Evolutionary conservation across 2,329 filamentous ascomycete species (phyloP), one percentile per base, ranked within the genome.

Genomic region (Cladobotryum mycophilum): DNA sequence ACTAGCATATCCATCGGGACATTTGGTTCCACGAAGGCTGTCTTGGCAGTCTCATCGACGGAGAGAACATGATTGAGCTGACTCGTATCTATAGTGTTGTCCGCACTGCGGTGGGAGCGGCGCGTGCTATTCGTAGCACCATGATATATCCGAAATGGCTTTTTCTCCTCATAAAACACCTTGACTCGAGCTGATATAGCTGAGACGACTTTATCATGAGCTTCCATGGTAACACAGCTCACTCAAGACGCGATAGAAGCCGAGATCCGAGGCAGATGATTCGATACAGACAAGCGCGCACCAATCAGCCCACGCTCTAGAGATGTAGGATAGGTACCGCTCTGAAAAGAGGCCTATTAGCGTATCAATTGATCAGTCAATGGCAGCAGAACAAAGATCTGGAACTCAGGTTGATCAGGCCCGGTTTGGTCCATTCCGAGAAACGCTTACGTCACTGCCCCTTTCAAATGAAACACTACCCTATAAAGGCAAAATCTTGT

Each of bases 111-210:
- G 17, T 71, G 68, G 7, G 75, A 74, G 22, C 76, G 76, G 7
- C 87, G 82, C 36, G 87, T 90, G 66, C 82, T 88, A 69, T 88
- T 89, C 22, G 86, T 89, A 0, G 84, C 82, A 54, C 87, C 87
- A 67, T 90, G 86, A 59, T 82, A 86, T 62, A 90, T 84, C n/a
- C 85, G 78, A 67, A 88, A 90, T 2, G 84, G 79, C 61, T 72
- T 65, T 52, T 70, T 64, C 7, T 58, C 62, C 3, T 65, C 60
- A 47, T 74, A 63, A 56, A 80, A 79, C 4, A 70, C 60, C 52
- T 65, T 65, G 33, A 79, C 67, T 18, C 71, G 66, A 33, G 64
- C 60, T 0, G 76, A 68, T 43, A 80, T 70, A 48, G 62, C 59
- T 15, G 62, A 54, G n/a, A 80, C 74, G 8, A 69, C 67, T 3